Evolutionary conservation across 2,329 filamentous ascomycete species (phyloP).

Genomic region (Magnaporthiopsis incrustans): DNA sequence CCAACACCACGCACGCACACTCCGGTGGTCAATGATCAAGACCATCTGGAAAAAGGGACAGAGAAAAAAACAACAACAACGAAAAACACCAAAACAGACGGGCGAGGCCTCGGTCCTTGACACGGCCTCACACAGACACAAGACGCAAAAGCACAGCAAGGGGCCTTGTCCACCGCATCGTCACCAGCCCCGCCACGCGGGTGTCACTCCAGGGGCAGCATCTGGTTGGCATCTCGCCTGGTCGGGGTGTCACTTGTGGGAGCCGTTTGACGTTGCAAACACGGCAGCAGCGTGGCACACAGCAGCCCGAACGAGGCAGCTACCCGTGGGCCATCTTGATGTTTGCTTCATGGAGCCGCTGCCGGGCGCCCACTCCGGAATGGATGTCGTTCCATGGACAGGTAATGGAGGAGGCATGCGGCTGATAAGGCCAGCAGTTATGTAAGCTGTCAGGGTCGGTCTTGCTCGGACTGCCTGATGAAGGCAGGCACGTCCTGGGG

Average conservation of each 20-base stretch:
- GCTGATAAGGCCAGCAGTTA: too few species aligned
- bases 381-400: too few species aligned
- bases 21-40: not conserved
- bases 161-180: not conserved
- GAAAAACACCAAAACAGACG: not conserved
- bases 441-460: too few species aligned
- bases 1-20: not conserved
- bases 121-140: not conserved
- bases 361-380: too few species aligned
- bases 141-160: not conserved
- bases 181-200: not conserved
- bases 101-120: not conserved
- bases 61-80: not conserved
- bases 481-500: too few species aligned
- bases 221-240: not conserved
- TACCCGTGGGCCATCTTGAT: too few species aligned
- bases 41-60: not conserved
- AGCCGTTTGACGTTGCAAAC: not conserved
- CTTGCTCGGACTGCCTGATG: too few species aligned
- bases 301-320: not conserved
- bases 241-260: not conserved
- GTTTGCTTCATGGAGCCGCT: too few species aligned
- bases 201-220: not conserved
- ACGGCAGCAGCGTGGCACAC: not conserved
- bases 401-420: too few species aligned